These are phyloP conservation scores for Magnaporthales sp. DNA, from an alignment of 2,329 filamentous ascomycete species.

Conservation along the genomic window DNA sequence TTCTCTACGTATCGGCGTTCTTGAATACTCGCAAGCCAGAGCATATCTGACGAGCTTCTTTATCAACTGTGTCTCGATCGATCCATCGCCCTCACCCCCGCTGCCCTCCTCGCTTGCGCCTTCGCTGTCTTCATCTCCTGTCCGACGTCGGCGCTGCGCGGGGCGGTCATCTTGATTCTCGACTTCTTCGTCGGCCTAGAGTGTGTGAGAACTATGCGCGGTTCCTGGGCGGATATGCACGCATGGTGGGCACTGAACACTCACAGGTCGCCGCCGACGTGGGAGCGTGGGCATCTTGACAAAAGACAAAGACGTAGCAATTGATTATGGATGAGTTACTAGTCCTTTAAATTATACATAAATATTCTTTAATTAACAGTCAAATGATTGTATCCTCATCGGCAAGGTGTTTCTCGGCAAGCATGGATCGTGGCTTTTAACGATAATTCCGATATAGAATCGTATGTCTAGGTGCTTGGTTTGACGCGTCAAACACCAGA, in stretches of 20 bases:
- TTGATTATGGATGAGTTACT: not conserved
- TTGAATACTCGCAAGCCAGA: conserved; percentile 56
- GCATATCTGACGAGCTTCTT: conserved; percentile 64
- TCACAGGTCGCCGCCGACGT: conserved; percentile 12
- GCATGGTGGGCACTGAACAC: not conserved
- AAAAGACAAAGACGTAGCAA: not conserved
- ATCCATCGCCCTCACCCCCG: conserved; percentile 21
- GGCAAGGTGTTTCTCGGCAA: not conserved
- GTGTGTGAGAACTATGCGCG: not conserved
- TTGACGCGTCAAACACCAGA: not conserved
- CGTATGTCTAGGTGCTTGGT: not conserved
- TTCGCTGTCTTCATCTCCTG: conserved; percentile 16
- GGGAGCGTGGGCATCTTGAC: conserved; percentile 10
- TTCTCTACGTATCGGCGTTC: conserved; percentile 49
- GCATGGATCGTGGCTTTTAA: not conserved
- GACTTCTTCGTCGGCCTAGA: conserved; percentile 13
- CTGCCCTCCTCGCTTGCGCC: conserved; percentile 27
- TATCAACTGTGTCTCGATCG: conserved; percentile 41
- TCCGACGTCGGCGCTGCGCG: conserved; percentile 7
- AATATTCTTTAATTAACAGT: not conserved
- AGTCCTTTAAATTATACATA: not conserved
- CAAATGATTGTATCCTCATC: not conserved
- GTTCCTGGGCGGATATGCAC: not conserved
- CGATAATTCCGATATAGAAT: not conserved
- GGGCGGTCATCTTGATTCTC: conserved; percentile 6